Percentiles rank a stretch among this genome's conserved stretches.
These are phyloP conservation scores for Pontederia crassipes DNA, from an alignment of 176 grass and related monocot genomes.

Conservation along the genomic window DNA sequence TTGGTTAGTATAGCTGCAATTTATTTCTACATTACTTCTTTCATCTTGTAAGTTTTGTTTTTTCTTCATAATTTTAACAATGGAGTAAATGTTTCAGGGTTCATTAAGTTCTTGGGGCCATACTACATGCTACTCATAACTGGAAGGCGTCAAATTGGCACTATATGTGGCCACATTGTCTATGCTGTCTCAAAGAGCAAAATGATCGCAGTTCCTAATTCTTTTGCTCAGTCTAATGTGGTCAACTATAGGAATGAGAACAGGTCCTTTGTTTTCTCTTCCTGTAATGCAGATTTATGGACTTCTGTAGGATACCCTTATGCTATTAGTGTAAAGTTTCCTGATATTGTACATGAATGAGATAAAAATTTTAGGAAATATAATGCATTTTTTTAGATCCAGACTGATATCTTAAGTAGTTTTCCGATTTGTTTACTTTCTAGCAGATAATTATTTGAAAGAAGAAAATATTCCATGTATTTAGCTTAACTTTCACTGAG, in stretches of 20 bases:
- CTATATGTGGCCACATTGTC: constrained; percentile 69
- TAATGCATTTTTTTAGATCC: too few relatives aligned
- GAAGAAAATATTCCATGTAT: too few relatives aligned
- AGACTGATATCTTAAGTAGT: too few relatives aligned
- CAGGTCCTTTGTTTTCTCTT: constrained; percentile 27
- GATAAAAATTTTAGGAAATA: too few relatives aligned
- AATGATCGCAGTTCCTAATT: constrained; percentile 59
- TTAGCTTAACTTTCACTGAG: too few relatives aligned
- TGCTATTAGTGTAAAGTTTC: constrained; percentile 3
- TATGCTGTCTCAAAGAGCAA: constrained; percentile 64
- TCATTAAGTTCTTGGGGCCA: constrained; percentile 78
- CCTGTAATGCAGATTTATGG: not conserved
- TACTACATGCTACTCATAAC: constrained; percentile 97
- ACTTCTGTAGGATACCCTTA: not conserved
- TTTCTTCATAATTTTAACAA: constrained; percentile 9
- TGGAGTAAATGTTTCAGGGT: constrained; percentile 39
- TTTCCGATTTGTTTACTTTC: too few relatives aligned
- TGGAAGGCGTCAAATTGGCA: constrained; percentile 57
- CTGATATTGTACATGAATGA: constrained; percentile 2
- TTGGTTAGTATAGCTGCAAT: constrained; percentile 6
- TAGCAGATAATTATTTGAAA: too few relatives aligned
- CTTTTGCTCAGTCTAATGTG: constrained; percentile 31
- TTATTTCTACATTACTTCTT: not conserved
- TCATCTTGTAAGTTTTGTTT: not conserved
- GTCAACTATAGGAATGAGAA: constrained; percentile 36